Evolutionary conservation across 208 protist species (phyloP), one percentile per base, ranked within the genome.

Genomic region (Leishmania braziliensis): DNA sequence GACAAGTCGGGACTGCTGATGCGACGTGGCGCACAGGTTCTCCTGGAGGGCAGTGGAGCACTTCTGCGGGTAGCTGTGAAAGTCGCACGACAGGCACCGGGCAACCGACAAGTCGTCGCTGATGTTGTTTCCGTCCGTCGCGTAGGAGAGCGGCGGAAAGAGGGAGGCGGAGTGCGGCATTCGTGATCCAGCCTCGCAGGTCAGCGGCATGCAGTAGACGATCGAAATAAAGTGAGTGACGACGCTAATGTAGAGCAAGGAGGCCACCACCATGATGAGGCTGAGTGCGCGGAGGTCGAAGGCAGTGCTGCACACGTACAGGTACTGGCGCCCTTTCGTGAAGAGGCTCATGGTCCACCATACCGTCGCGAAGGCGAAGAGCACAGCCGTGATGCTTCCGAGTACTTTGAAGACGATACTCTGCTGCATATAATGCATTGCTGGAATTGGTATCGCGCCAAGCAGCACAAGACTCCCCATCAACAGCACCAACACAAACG

Each of bases 241-340:
- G 70, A 92, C 86, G 72, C 79, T 89, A 76, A 81, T 93, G 88
- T 95, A 96, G 50, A 94, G 79, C 33, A 92, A 50, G 43, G 84
- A 90, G 53, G 84, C 81, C 51, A 60, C 43, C 70, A 90, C 85
- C 63, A 95, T 65, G 23, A 91, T 23, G 14, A 92, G 75, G 16
- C 65, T 78, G 9, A 94, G 71, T 18, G 90, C 65, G 14, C 85
- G 36, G 18, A 46, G 54, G 10, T 80, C 53, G 29, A 83, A 29
- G n/a, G 71, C 76, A 9, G 78, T 63, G 29, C 78, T 70, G 62
- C 92, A 66, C n/a, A 5, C 75, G 26, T 80, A 26, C 53, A 82
- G 79, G 33, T 88, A 39, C 63, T 53, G 2, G 69, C 93, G 87
- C 16, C 93, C 90, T 6, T 39, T 33, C 16, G 65, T 77, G 77